Base-by-base conservation (phyloP, 768 basidiomycete genomes). In the Phaeotremella skinneri region DNA sequence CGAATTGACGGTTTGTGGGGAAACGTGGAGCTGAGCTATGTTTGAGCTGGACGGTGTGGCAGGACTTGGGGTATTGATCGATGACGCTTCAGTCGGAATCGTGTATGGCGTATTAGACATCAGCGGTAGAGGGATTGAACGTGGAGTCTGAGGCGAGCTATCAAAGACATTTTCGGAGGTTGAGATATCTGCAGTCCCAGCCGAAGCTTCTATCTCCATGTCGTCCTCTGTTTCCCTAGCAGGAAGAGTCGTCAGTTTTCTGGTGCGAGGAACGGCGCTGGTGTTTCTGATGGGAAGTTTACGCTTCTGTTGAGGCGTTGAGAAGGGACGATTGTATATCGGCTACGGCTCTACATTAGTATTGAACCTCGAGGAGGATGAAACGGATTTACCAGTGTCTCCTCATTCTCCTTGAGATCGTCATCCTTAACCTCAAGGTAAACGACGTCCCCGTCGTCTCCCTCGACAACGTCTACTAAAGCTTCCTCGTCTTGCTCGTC, bases 351-450 rank as follows among this genome's bases (percentile, higher is more conserved):
- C 5, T 21, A 21, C n/a, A 21, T 0, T 27, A 43, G 29, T 43
- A 2, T 7, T 43, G 5, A 45, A 16, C 42, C 20, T 23, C 4
- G 25, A 26, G 14, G 34, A 41, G 7, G 20, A 32, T 20, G n/a
- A 3, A 21, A 39, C 26, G 27, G 21, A 29, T 25, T 54, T n/a
- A 41, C 39, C 13, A 2, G 14, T 34, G 2, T 29, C 27, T 27
- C 50, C 48, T 9, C 17, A 13, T 16, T 17, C 14, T 54, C 45
- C 26, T 43, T 17, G 7, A 25, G 16, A 20, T 48, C 52, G 55
- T 71, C 66, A 17, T 69, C 66, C 21, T 65, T 55, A 6, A 55
- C 55, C 58, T 74, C 75, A 9, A 74, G 55, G 49, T 74, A 71
- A 6, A 70, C 63, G 34, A 62, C 53, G 50, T 76, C 72, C 11